Evolutionary conservation across 768 basidiomycete genomes (phyloP).

Genomic region (Leccinum uliginosum): DNA sequence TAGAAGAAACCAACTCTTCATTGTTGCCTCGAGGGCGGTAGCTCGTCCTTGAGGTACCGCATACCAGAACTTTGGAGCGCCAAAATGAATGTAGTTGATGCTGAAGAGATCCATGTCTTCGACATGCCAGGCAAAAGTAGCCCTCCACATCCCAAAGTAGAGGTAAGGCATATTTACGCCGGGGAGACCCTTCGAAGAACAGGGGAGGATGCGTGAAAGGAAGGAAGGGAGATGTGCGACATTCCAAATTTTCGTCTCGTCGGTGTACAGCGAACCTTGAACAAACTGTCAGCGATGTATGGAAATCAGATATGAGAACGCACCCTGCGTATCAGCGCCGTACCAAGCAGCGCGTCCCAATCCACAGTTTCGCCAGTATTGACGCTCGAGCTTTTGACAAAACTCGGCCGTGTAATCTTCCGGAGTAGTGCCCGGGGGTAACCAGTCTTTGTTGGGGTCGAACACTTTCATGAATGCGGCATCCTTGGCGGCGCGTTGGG

Average conservation of each 20-base stretch:
- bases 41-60: constrained; percentile 87
- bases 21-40: constrained; percentile 76
- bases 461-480: constrained; percentile 64
- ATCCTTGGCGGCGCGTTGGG: constrained; percentile 41
- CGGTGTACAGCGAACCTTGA: constrained; percentile 64
- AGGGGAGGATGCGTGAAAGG: constrained; percentile 72
- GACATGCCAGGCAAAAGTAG: constrained; percentile 98
- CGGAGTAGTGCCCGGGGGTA: constrained; percentile 67
- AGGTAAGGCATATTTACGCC: constrained; percentile 97
- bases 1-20: constrained; percentile 61
- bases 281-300: background rate
- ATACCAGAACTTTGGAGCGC: constrained; percentile 97
- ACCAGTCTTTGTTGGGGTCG: constrained; percentile 70
- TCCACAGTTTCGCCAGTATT: constrained; percentile 90
- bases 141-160: constrained; percentile 99
- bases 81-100: constrained; percentile 99
- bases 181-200: constrained; percentile 67
- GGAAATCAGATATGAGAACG: constrained; percentile 21
- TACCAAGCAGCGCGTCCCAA: constrained; percentile 94
- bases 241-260: constrained; percentile 84
- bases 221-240: constrained; percentile 89
- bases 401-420: constrained; percentile 86
- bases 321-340: constrained; percentile 92
- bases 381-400: constrained; percentile 81
- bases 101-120: constrained; percentile 99